Evolutionary conservation across 2,329 filamentous ascomycete species (phyloP).

Genomic region (Aureobasidium uvarum): DNA sequence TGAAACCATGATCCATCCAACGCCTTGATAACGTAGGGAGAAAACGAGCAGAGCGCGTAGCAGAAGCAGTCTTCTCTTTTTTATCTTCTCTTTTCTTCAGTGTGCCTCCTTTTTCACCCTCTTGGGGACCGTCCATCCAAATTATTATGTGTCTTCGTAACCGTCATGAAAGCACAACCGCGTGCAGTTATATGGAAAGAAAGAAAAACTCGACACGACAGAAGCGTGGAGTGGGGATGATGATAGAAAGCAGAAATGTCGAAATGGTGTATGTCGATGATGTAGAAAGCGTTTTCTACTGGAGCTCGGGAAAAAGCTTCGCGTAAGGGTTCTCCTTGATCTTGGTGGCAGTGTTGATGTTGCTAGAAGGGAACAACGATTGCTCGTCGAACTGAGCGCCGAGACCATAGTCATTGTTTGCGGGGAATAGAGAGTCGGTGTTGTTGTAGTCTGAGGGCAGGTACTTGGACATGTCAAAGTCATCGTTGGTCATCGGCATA

Average conservation of each 20-base stretch:
- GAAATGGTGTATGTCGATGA: background rate
- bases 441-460: constrained; percentile 9
- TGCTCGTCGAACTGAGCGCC: constrained; percentile 23
- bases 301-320: constrained; percentile 23
- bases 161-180: constrained; percentile 12
- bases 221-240: constrained; percentile 18
- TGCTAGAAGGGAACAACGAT: constrained; percentile 9
- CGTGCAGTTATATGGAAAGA: constrained; percentile 11
- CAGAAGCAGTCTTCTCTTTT: constrained; percentile 14
- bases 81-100: constrained; percentile 16
- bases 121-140: constrained; percentile 16
- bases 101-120: constrained; percentile 1
- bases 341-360: background rate
- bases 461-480: constrained; percentile 25
- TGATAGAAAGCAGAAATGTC: background rate
- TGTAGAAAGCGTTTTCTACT: background rate
- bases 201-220: constrained; percentile 19
- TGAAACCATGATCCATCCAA: constrained; percentile 21
- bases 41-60: constrained; percentile 13
- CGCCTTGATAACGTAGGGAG: constrained; percentile 11
- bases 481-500: constrained; percentile 2
- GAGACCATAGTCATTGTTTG: constrained; percentile 4
- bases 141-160: constrained; percentile 7
- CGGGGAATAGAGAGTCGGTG: constrained; percentile 17
- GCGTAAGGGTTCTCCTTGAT: constrained; percentile 21